phyloP scores from a whole-genome alignment of 306 rosid genomes.

The Dicorynia guianensis region DNA sequence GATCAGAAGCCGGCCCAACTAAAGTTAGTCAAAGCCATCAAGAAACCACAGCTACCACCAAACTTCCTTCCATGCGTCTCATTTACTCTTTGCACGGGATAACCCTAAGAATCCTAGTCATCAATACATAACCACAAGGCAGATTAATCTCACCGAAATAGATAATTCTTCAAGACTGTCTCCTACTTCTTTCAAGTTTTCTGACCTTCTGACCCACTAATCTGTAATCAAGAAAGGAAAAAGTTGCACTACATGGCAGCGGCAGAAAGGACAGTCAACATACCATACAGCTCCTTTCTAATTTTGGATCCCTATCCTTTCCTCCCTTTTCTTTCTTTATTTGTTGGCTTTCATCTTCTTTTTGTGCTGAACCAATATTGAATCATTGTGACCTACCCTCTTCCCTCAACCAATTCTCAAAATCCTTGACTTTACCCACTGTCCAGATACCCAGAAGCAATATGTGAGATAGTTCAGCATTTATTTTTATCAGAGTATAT shows the following conservation, averaged over 20 bases:
- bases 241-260: neutral
- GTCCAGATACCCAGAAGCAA: neutral
- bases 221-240: conserved; percentile 2
- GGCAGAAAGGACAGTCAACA: conserved; percentile 1
- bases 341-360: too few relatives aligned
- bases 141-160: neutral
- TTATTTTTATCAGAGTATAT: too few relatives aligned
- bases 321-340: too few relatives aligned
- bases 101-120: conserved; percentile 20
- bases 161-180: neutral
- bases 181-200: neutral
- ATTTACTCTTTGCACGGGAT: neutral
- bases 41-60: neutral
- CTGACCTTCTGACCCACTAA: neutral
- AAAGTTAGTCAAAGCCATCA: conserved; percentile 21
- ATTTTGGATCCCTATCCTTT: too few relatives aligned
- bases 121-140: neutral
- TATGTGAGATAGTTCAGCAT: too few relatives aligned
- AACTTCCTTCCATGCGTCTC: conserved; percentile 14
- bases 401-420: neutral
- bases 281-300: neutral
- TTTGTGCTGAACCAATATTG: neutral
- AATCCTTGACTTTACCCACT: neutral
- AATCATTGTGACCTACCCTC: conserved; percentile 12
- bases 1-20: conserved; percentile 15